Conservation (phyloP, 345 rosid species). For the Kernera saxatilis region DNA sequence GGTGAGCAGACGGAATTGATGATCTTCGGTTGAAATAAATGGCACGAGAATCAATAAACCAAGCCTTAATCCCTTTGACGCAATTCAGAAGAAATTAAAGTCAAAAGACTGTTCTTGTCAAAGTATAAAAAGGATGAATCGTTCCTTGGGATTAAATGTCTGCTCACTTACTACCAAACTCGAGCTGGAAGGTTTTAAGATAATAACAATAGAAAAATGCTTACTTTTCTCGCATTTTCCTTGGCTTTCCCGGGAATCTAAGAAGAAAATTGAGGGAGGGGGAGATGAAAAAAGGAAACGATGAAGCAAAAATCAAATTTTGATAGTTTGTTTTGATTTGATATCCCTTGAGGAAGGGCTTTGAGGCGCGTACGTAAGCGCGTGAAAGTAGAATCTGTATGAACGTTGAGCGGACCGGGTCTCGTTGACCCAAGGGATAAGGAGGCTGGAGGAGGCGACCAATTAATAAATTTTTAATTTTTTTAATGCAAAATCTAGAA, state of each 20-base stretch:
- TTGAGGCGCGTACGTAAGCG: constrained; percentile 20
- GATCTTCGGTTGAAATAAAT: background rate
- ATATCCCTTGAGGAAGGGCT: background rate
- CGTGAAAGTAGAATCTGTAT: background rate
- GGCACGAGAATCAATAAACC: background rate
- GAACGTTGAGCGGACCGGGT: background rate
- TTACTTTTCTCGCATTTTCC: constrained; percentile 16
- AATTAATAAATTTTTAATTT: background rate
- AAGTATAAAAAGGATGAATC: background rate
- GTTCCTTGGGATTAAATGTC: background rate
- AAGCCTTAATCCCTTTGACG: background rate
- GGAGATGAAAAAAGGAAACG: background rate
- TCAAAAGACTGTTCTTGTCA: background rate
- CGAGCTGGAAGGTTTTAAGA: constrained; percentile 15
- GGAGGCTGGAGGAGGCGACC: background rate
- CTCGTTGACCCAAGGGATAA: constrained; percentile 14
- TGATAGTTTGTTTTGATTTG: background rate
- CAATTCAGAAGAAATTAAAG: constrained; percentile 1
- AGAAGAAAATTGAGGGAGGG: background rate
- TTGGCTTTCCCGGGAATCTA: constrained; percentile 18
- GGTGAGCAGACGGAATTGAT: constrained; percentile 11
- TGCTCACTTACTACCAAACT: constrained; percentile 11
- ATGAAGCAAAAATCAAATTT: background rate
- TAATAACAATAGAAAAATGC: background rate
- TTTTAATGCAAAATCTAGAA: background rate